These are phyloP conservation scores for Clonostachys chloroleuca DNA, from an alignment of 2,329 filamentous ascomycete species.

Conservation along the genomic window DNA sequence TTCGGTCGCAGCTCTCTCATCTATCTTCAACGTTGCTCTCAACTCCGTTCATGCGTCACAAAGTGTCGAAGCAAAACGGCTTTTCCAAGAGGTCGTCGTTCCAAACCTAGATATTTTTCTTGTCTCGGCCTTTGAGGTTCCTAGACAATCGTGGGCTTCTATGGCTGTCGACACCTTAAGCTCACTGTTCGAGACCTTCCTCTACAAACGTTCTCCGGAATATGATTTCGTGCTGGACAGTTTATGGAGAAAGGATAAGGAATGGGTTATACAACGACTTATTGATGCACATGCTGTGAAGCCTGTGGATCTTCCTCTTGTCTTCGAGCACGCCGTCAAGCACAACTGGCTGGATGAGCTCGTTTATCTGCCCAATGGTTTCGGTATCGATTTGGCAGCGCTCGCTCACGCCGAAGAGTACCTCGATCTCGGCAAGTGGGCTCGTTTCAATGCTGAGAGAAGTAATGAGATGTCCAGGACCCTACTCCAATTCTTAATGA, in stretches of 20 bases:
- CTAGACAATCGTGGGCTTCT: conserved; percentile 66
- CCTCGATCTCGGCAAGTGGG: conserved; percentile 81
- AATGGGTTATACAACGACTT: conserved; percentile 79
- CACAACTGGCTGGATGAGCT: conserved; percentile 83
- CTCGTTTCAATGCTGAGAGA: conserved; percentile 64
- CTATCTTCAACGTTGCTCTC: conserved; percentile 62
- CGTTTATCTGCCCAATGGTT: conserved; percentile 72
- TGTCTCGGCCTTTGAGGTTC: conserved; percentile 72
- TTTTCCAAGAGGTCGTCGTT: conserved; percentile 64
- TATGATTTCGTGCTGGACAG: conserved; percentile 89
- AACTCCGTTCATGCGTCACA: conserved; percentile 58
- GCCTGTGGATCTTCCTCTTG: conserved; percentile 39
- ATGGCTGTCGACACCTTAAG: conserved; percentile 73
- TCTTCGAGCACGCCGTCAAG: conserved; percentile 64
- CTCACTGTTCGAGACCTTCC: conserved; percentile 77
- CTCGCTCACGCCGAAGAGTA: conserved; percentile 75
- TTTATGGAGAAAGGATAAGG: conserved; percentile 84
- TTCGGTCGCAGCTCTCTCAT: conserved; percentile 76
- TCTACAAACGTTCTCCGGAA: conserved; percentile 72
- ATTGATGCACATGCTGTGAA: conserved; percentile 78
- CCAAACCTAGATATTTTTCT: conserved; percentile 77
- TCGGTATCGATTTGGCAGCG: conserved; percentile 83
- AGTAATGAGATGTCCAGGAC: conserved; percentile 64
- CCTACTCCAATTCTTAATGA: conserved; percentile 74
- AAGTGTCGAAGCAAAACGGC: conserved; percentile 56